Conservation (phyloP, 2,329 filamentous ascomycete species). For the Elsinoe fawcettii region DNA sequence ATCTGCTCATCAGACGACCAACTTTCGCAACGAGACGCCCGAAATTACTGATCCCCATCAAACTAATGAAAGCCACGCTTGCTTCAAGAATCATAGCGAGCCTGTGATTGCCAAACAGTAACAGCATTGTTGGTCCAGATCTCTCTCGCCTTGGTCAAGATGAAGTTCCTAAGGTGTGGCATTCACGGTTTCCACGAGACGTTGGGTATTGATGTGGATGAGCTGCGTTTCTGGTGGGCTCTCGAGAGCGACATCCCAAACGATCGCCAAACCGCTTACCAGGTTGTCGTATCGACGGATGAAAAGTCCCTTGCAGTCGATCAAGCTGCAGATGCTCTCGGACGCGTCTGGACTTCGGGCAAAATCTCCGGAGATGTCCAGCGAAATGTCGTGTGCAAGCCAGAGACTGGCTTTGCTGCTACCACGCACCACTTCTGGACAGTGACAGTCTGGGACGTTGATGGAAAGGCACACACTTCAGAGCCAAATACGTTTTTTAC, state of each 20-base stretch:
- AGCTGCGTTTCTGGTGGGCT: slow-evolving; percentile 32
- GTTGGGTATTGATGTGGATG: slow-evolving; percentile 34
- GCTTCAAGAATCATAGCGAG: background rate
- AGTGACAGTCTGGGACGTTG: slow-evolving; percentile 33
- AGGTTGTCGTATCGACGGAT: slow-evolving; percentile 19
- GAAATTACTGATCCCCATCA: background rate
- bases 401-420: slow-evolving; percentile 30
- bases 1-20: background rate
- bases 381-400: slow-evolving; percentile 27
- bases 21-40: background rate
- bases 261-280: slow-evolving; percentile 30
- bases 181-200: slow-evolving; percentile 36
- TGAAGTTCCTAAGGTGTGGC: slow-evolving; percentile 30
- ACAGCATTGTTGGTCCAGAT: background rate
- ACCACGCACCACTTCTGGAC: slow-evolving; percentile 33
- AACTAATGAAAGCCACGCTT: slow-evolving; percentile 3
- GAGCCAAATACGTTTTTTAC: slow-evolving; percentile 33
- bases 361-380: slow-evolving; percentile 22
- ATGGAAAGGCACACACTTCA: slow-evolving; percentile 25
- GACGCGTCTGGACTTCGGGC: slow-evolving; percentile 22
- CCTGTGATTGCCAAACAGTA: background rate
- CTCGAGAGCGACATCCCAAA: slow-evolving; percentile 26
- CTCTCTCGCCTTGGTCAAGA: slow-evolving; percentile 7
- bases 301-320: background rate
- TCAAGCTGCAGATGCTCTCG: background rate